Evolutionary conservation across 805 yeast species (phyloP), one percentile per base, ranked within the genome.

Genomic region (Saccharomycopsis sp.): DNA sequence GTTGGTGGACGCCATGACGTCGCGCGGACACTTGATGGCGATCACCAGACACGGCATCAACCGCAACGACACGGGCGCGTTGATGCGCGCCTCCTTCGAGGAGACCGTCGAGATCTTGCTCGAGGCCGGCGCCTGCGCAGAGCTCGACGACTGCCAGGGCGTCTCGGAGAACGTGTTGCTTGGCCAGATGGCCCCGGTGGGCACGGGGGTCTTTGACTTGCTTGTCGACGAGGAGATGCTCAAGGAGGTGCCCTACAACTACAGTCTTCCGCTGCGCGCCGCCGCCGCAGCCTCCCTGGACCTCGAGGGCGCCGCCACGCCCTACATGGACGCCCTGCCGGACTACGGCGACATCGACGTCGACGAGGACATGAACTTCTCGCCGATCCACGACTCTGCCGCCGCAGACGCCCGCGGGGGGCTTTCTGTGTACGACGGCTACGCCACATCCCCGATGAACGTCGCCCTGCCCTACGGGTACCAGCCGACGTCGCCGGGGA

Each of bases 41-140:
- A 91, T 94, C 67, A 92, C 98, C 50, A 95, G 99, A 81, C 99
- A 94, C 70, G 99, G 99, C 81, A 92, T 94, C 74, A 94, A 94
- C 74, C 86, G 99, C 75, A 88, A 96, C 44, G 97, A 94, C 64
- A 94, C 99, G 34, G 99, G 99, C 75, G 99, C 99, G 1, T 80
- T 94, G 69, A 94, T 94, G 99, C 84, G 99, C 75, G 94, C 97
- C 78, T 92, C 99, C 50, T 94, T 94, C 77, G 99, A 94, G 75
- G 99, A 94, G 73, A 94, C 99, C 5, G 99, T 94, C 48, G 99
- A 94, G 75, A 94, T 94, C 68, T 76, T 94, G 70, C 82, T 94
- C 66, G 99, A 94, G 69, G 99, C 99, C 18, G 99, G 97, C 71
- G 96, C 98, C 3, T 83, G 95, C 50, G 99, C 98, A 18, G 99